These are phyloP conservation scores for Fusarium mundagurra DNA, from an alignment of 2,329 filamentous ascomycete species.

Conservation along the genomic window DNA sequence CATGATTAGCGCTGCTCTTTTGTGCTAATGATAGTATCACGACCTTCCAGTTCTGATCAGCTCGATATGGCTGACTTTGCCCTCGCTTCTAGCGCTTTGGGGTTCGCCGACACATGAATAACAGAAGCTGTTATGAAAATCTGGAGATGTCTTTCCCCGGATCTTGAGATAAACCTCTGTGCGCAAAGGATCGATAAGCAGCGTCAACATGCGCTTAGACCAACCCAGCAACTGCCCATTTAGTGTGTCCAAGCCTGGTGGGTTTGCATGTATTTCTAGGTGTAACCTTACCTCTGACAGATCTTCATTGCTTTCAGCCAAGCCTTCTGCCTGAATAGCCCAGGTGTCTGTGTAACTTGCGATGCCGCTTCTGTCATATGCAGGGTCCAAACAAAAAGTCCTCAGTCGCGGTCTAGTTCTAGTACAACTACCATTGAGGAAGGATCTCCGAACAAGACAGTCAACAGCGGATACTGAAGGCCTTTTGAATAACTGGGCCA, in stretches of 20 bases:
- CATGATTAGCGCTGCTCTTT: not conserved
- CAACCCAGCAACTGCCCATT: too few relatives aligned
- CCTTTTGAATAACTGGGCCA: not conserved
- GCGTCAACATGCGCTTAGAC: too few relatives aligned
- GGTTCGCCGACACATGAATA: not conserved
- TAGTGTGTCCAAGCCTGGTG: too few relatives aligned
- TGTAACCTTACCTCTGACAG: accelerated
- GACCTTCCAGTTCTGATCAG: not conserved
- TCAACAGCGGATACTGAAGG: not conserved
- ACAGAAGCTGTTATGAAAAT: too few relatives aligned
- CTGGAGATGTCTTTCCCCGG: not conserved
- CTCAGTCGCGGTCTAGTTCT: not conserved
- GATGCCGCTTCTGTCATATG: not conserved
- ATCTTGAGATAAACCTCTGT: not conserved
- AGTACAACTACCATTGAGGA: not conserved
- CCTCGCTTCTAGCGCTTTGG: not conserved
- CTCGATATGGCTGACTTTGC: accelerated
- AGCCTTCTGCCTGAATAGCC: not conserved
- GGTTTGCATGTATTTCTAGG: too few relatives aligned
- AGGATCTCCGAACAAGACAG: not conserved
- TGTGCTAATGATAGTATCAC: not conserved
- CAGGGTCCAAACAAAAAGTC: too few relatives aligned
- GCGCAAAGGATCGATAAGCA: not conserved
- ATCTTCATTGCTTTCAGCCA: too few relatives aligned
- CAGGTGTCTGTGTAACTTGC: not conserved